Evolutionary conservation across 345 rosid genomes (phyloP).

Genomic region (Eucalyptus erythrocorys): DNA sequence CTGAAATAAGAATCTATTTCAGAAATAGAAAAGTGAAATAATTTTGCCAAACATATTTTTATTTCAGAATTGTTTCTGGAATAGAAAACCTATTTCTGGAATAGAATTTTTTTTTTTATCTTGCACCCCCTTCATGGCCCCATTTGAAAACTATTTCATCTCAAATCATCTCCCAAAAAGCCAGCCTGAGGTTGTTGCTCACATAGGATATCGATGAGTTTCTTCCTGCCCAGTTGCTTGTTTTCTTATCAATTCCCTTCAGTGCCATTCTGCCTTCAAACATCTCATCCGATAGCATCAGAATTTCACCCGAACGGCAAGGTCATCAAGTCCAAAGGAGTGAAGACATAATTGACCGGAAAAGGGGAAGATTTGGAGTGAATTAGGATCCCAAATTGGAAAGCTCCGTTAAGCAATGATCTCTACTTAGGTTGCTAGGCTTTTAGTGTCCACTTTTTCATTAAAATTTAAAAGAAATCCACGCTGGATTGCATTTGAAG

Average conservation of each 20-base stretch:
- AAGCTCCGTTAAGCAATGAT: background rate
- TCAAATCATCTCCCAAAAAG: background rate
- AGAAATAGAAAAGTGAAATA: too few species aligned
- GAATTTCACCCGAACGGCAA: background rate
- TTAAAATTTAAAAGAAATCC: background rate
- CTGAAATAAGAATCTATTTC: too few species aligned
- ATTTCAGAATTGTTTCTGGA: too few species aligned
- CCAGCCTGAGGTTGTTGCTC: background rate
- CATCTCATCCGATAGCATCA: background rate
- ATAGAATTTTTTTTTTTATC: too few species aligned
- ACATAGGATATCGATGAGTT: background rate
- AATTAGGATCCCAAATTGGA: background rate
- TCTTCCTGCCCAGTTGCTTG: background rate
- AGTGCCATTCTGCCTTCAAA: background rate
- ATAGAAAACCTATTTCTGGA: too few species aligned
- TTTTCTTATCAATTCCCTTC: background rate
- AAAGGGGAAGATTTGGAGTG: background rate
- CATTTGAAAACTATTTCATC: background rate
- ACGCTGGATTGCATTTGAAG: background rate
- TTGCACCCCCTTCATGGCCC: too few species aligned
- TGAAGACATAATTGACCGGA: background rate
- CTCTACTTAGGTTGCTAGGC: background rate
- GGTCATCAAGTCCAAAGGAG: background rate
- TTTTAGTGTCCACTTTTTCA: background rate
- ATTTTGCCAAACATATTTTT: too few species aligned